Base-by-base conservation (phyloP, 164 flowering plant genomes). In the Aristolochia fimbriata region DNA sequence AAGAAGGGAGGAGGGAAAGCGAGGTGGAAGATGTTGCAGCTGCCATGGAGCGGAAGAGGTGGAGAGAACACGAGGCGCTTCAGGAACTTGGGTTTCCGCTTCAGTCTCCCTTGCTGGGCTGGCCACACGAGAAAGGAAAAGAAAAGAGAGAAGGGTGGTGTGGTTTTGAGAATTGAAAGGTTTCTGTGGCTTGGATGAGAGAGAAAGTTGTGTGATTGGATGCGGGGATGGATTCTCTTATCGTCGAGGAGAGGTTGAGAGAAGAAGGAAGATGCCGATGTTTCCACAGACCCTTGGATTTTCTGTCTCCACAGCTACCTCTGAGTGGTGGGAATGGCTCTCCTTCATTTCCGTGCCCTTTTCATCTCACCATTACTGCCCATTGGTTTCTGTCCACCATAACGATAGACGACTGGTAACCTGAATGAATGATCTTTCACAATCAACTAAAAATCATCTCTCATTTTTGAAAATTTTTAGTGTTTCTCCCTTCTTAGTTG, bases 231-330 rank as follows among this genome's bases (percentile, higher is more conserved):
- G 51, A 63, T 25, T 54, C 60, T 70, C 84, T 85, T 85, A 85
- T 85, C 91, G 81, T 54, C 53, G 83, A 72, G 75, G 66, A 57
- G 84, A 78, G 91, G 91, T 72, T 56, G 65, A 71, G 70, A 76
- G 73, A 66, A 3, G 43, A 37, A 7, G 47, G 15, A 8, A n/a
- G 30, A 13, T 54, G 57, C 7, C 16, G 57, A 23, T 24, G 57
- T 24, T 22, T 54, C 12, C 4, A 8, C 53, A 10, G 9, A 2
- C 53, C 16, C 53, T 50, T 50, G 53, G 53, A 50, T 50, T 50
- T 50, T 50, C 53, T 50, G 2, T 15, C 53, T 22, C 53, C 43
- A 3, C 43, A 37, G 43, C 43, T 37, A 0, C 43, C 4, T 37
- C 7, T 37, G 43, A 3, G 43, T 37, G 43, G 43, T 37, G 43